A percentile compares a stretch with the other conserved stretches of the same genome.
Evolutionary conservation across 2,329 filamentous ascomycete species (phyloP).

Genomic region (Talaromyces rugulosus): DNA sequence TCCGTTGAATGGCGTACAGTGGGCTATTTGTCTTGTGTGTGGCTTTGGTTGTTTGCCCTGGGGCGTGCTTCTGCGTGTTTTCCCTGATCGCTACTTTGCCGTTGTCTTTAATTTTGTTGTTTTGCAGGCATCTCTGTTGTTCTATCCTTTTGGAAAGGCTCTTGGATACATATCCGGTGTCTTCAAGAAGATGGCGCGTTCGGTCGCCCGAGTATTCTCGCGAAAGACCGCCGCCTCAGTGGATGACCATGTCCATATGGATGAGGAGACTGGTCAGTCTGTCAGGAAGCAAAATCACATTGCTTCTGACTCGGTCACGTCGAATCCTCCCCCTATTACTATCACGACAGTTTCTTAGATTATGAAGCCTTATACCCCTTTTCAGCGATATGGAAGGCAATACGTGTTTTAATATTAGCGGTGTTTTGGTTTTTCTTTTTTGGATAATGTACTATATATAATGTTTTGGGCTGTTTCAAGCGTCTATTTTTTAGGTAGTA

Average conservation of each 20-base stretch:
- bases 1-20: conserved; percentile 67
- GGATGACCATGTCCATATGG: neutral
- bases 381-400: neutral
- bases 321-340: conserved; percentile 34
- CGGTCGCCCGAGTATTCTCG: conserved; percentile 20
- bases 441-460: neutral
- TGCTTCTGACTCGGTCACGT: conserved; percentile 16
- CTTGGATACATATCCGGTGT: conserved; percentile 26
- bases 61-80: conserved; percentile 72
- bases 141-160: conserved; percentile 38
- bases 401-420: neutral
- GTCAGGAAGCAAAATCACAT: conserved; percentile 11
- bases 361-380: conserved; percentile 8
- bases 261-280: conserved; percentile 17
- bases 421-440: neutral
- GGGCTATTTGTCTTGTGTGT: conserved; percentile 81
- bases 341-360: conserved; percentile 30
- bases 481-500: neutral
- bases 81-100: conserved; percentile 62
- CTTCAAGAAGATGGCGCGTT: conserved; percentile 23
- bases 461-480: neutral
- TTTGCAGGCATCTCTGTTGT: conserved; percentile 49
- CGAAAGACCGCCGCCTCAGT: neutral
- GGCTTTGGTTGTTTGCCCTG: conserved; percentile 81
- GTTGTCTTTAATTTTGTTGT: conserved; percentile 47